Evolutionary conservation across 306 rosid genomes (phyloP), one percentile per base, ranked within the genome.

Genomic region (Cucumis cinereus): DNA sequence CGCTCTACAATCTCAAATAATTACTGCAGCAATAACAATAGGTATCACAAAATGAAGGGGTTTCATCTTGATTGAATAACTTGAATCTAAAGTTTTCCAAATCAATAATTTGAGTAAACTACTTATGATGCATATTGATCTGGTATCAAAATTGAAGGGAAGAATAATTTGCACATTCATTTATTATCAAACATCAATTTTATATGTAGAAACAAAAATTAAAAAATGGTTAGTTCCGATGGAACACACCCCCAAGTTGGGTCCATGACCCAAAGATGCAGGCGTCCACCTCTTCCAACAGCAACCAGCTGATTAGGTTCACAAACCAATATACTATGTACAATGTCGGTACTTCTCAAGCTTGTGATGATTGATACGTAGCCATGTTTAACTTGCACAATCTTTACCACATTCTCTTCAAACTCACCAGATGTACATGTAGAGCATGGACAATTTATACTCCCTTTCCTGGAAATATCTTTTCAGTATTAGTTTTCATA

Each of bases 191-290:
- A 28, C 75, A 49, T 47, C 11, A 28, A 45, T 23, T n/a, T 70
- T 70, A 47, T 70, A 24, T 16, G 59, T 23, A 28, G 13, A 71
- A 49, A 41, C n/a, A 23, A 24, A 70, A 15, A 68, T 68, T 75
- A 78, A 53, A 66, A 73, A 81, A 60, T 50, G 52, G 55, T 64
- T 67, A 75, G 70, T 28, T 52, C 22, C 23, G 53, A n/a, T 33
- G 52, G 24, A 43, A 79, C 82, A 80, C 81, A 93, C 98, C 93
- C 86, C 98, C 98, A 93, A 84, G 81, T 77, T 77, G 98, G 86
- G 86, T 88, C 88, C 98, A 93, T 84, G 84, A 87, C 81, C 97
- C 97, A 93, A 73, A 93, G 82, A 83, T 88, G 92, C 78, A 93
- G 73, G 79, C 90, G 90, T 79, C 98, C 98, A 81, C 90, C 87